Evolutionary conservation across 306 rosid species (phyloP), one percentile per base, ranked within the genome.

Genomic region (Prunus dulcis): DNA sequence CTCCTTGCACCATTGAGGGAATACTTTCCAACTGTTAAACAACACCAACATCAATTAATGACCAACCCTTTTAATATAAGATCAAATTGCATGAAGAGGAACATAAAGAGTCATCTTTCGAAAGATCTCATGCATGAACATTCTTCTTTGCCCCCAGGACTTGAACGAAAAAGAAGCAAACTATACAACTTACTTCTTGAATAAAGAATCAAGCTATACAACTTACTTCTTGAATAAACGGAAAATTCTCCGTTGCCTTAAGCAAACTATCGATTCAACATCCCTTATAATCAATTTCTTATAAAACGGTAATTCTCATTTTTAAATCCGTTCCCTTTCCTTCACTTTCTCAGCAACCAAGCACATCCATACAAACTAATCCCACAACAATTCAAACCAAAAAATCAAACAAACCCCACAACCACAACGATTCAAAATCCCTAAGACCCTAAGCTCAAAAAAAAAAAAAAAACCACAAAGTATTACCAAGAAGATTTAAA

Each of bases 11-110:
- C 87, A 91, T 78, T 38, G 53, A 49, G 23, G 90, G 90, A 76
- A 88, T 87, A 66, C 95, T 84, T 65, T 88, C 88, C 81, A 88
- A 76, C 92, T 90, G 79, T 74, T 4, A 67, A 64, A 41, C 18
- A 67, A 34, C 56, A 63, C 45, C 20, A 81, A 69, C 41, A 46
- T 25, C 30, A 28, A 50, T 11, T 56, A 79, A 64, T 18, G 23
- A 71, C 52, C 30, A 45, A 20, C 7, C 7, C 52, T 11, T 14
- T 27, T 22, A 9, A 28, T 12, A 30, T n/a, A 50, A 41, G 43
- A 76, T 67, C 41, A 57, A 14, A 32, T 9, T 13, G 18, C 43
- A 75, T 52, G 9, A 17, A 69, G 5, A 61, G 10, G 3, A 72
- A 57, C 27, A 22, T 58, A 66, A 30, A 76, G 18, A 22, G 3